These are phyloP conservation scores for Chaetothyriales sp. DNA, from an alignment of 2,329 filamentous ascomycete species.

Conservation along the genomic window DNA sequence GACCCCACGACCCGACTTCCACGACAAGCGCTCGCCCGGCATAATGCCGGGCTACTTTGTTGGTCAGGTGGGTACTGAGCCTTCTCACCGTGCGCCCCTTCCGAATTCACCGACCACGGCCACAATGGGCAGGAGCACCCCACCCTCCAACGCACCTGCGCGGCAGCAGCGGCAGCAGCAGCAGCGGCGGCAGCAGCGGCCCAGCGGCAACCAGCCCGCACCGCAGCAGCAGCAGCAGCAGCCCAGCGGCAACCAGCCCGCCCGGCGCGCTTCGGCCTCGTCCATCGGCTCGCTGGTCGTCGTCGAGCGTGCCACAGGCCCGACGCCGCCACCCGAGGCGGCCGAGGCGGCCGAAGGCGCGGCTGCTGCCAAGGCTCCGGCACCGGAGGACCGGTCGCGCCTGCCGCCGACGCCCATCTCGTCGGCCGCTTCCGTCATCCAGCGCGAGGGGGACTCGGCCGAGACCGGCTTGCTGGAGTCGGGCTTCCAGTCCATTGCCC, in stretches of 20 bases:
- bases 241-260: constrained; percentile 15
- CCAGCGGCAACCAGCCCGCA: constrained; percentile 14
- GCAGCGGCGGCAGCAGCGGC: constrained; percentile 17
- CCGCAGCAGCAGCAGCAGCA: constrained; percentile 16
- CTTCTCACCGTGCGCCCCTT: constrained; percentile 41
- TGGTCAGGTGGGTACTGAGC: constrained; percentile 93
- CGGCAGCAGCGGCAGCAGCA: background rate
- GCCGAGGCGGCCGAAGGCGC: too few relatives aligned
- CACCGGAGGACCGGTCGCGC: constrained; percentile 23
- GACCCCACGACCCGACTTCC: constrained; percentile 83
- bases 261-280: constrained; percentile 20
- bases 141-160: constrained; percentile 3
- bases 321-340: constrained; percentile 19
- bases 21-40: constrained; percentile 87
- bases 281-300: constrained; percentile 31
- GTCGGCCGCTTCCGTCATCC: constrained; percentile 30
- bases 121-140: constrained; percentile 12
- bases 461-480: constrained; percentile 28
- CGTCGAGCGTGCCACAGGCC: constrained; percentile 25
- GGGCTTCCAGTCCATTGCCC: constrained; percentile 29
- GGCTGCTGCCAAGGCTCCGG: constrained; percentile 17
- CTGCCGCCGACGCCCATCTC: constrained; percentile 33
- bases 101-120: constrained; percentile 27
- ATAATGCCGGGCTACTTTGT: constrained; percentile 96
- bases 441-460: constrained; percentile 30